Conservation (phyloP, 768 basidiomycete genomes). For the Saitozyma sp. region DNA sequence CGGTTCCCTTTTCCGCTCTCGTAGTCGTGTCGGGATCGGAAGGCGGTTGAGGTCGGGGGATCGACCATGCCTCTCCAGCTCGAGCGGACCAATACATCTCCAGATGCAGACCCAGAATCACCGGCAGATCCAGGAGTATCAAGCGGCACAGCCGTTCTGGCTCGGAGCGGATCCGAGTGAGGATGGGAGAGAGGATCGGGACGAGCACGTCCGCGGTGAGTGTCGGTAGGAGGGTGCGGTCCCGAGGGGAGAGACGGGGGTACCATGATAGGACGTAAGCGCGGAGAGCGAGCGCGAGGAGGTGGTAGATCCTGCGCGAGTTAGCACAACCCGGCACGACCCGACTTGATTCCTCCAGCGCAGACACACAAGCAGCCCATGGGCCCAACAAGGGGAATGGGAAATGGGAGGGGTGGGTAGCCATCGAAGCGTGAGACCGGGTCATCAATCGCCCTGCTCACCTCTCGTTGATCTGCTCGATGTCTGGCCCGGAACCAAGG, state of each 20-base stretch:
- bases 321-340: background rate
- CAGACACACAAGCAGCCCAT: background rate
- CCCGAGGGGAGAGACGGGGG: constrained; percentile 31
- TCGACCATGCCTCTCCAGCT: background rate
- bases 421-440: too few species aligned
- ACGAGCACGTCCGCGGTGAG: constrained; percentile 25
- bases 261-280: constrained; percentile 46
- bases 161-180: constrained; percentile 15
- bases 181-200: constrained; percentile 31
- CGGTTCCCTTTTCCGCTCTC: too few species aligned
- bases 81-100: constrained; percentile 24
- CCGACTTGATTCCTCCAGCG: background rate
- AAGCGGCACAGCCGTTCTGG: constrained; percentile 23
- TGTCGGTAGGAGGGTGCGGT: constrained; percentile 33
- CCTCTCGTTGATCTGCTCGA: constrained; percentile 37
- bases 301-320: constrained; percentile 27
- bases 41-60: too few species aligned
- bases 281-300: constrained; percentile 35
- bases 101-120: constrained; percentile 30
- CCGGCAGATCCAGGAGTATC: constrained; percentile 34
- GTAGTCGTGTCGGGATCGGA: too few species aligned
- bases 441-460: constrained; percentile 6
- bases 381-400: background rate
- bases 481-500: constrained; percentile 8
- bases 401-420: background rate